Base-by-base conservation (phyloP, 768 basidiomycete genomes). In the Suillus plorans region DNA sequence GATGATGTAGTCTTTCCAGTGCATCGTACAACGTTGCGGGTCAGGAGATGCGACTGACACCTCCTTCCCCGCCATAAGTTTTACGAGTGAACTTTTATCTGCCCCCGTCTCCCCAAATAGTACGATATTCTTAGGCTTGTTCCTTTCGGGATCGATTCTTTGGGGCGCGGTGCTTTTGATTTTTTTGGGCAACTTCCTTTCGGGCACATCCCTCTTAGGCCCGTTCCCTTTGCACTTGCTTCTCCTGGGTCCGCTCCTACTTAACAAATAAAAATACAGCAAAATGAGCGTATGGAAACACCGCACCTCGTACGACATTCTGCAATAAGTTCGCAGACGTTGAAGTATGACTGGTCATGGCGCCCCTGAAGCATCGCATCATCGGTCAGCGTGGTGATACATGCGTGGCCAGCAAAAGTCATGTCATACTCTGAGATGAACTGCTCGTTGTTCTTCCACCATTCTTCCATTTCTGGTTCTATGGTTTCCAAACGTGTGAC, bases 41-140 rank as follows among this genome's bases (percentile, higher is more conserved):
- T 73, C 74, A 20, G 72, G 74, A 10, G 79, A 80, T 16, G 74
- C 69, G 9, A 60, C 62, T 1, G 80, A 80, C n/a, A 70, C 44
- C 1, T 70, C 63, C 4, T 61, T n/a, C 37, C 72, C 75, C 31
- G 72, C 71, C 22, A 83, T 64, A 69, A 83, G 74, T 68, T 82
- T 83, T 63, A 83, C 71, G 50, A 82, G 73, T 20, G 79, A 80
- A 61, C 82, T 83, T 63, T 83, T 83, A 18, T 77, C 78, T 60
- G 76, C 74, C 1, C 75, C 75, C 3, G 66, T 69, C 64, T 75
- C 74, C 28, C 74, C 74, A 41, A 75, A 75, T 59, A 75, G 70
- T 22, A 75, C 67, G 36, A 75, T 58, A 18, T 75, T 75, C 59
- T 68, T 39, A 44, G 67, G 16, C 16, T 22, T 22, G 47, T 47